Percentiles rank a stretch among this genome's conserved stretches.
Conservation (phyloP, 495 filamentous ascomycete species). For the Aspergillus nanangensis region DNA sequence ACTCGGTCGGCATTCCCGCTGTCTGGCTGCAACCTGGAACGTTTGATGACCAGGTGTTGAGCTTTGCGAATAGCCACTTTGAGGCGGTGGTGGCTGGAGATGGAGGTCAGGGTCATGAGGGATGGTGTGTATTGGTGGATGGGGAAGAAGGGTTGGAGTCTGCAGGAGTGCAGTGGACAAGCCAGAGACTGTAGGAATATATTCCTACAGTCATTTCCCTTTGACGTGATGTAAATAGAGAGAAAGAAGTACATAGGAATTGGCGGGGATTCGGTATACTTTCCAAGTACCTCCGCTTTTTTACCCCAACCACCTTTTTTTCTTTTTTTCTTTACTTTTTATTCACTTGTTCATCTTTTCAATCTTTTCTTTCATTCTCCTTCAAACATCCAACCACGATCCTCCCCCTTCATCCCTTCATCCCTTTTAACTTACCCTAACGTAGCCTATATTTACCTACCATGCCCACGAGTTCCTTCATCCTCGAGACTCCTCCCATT, state of each 20-base stretch:
- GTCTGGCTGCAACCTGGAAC: constrained; percentile 94
- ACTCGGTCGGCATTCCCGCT: constrained; percentile 67
- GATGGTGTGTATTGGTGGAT: constrained; percentile 91
- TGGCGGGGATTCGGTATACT: too few species aligned
- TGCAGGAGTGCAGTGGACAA: constrained; percentile 51
- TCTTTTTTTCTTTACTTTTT: constrained; percentile 6
- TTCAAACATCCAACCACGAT: too few species aligned
- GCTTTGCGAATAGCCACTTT: constrained; percentile 62
- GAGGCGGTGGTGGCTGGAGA: constrained; percentile 66
- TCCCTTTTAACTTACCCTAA: too few species aligned
- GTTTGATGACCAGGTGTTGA: constrained; percentile 68
- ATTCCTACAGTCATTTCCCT: too few species aligned
- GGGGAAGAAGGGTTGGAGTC: constrained; percentile 66
- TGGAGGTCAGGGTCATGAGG: constrained; percentile 64
- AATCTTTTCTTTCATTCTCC: neutral
- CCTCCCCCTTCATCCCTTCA: too few species aligned
- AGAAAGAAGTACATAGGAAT: too few species aligned
- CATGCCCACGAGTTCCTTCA: constrained; percentile 46
- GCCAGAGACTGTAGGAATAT: constrained; percentile 30
- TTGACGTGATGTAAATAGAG: neutral
- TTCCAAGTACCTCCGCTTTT: neutral
- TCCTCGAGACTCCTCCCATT: constrained; percentile 46
- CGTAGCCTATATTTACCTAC: too few species aligned
- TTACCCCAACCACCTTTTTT: constrained; percentile 3
- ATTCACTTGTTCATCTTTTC: constrained; percentile 1